Evolutionary conservation across 2,329 filamentous ascomycete species (phyloP).

Genomic region (Myriosclerotinia scirpicola): DNA sequence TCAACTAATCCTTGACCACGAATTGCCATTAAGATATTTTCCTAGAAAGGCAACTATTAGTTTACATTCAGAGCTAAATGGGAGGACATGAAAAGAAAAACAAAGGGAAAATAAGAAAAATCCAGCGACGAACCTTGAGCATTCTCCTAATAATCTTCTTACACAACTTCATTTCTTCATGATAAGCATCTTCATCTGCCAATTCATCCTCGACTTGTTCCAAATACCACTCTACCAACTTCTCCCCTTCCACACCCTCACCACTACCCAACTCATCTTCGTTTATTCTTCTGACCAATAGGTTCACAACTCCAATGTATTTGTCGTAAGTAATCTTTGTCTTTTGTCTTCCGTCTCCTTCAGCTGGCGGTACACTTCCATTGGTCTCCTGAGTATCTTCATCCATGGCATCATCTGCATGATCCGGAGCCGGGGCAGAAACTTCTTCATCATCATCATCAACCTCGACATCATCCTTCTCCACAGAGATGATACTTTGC

Average conservation of each 20-base stretch:
- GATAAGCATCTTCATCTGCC: constrained; percentile 75
- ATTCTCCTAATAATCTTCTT: constrained; percentile 91
- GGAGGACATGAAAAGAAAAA: constrained; percentile 39
- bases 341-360: constrained; percentile 46
- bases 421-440: constrained; percentile 43
- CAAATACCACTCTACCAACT: constrained; percentile 83
- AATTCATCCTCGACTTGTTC: constrained; percentile 87
- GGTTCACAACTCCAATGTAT: constrained; percentile 86
- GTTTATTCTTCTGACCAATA: constrained; percentile 78
- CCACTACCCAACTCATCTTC: constrained; percentile 74
- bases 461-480: constrained; percentile 82
- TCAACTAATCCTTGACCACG: constrained; percentile 58
- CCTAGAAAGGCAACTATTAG: constrained; percentile 59
- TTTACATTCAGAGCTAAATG: constrained; percentile 33
- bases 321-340: constrained; percentile 95
- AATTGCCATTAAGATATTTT: constrained; percentile 85
- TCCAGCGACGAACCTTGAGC: constrained; percentile 71
- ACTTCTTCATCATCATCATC: constrained; percentile 46
- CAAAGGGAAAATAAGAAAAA: constrained; percentile 28
- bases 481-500: constrained; percentile 95
- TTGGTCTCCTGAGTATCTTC: constrained; percentile 43
- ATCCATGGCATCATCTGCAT: constrained; percentile 55
- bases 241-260: constrained; percentile 82
- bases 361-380: constrained; percentile 38
- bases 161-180: constrained; percentile 70